Percentiles rank a stretch among this genome's conserved stretches.
Evolutionary conservation across 352 stramenopile species (phyloP).

Genomic region (Phytopythium mirpurense): DNA sequence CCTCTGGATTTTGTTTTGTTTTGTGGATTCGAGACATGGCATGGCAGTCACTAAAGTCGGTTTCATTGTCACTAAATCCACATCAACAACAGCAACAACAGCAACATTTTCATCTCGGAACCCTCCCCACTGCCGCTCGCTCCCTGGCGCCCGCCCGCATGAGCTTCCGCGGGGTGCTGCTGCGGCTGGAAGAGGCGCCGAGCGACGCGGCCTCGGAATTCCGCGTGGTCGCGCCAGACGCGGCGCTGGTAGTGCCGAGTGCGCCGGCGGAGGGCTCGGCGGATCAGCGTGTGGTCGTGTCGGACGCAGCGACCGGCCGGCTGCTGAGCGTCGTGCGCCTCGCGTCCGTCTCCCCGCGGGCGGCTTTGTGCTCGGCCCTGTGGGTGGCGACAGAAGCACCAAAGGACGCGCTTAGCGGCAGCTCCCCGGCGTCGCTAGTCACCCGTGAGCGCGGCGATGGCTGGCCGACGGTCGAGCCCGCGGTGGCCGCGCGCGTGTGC

Average conservation of each 20-base stretch:
- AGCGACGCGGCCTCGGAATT: slow-evolving; percentile 34
- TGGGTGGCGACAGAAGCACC: slow-evolving; percentile 31
- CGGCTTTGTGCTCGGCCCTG: slow-evolving; percentile 35
- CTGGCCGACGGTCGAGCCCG: background rate
- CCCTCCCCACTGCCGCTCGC: too few species aligned
- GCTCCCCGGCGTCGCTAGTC: background rate
- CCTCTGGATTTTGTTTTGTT: background rate
- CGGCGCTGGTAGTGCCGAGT: slow-evolving; percentile 31
- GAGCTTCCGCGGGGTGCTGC: slow-evolving; percentile 68
- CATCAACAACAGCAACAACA: too few species aligned
- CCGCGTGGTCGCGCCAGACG: slow-evolving; percentile 42
- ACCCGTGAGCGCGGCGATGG: background rate
- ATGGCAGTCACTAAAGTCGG: too few species aligned
- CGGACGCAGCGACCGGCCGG: slow-evolving; percentile 43
- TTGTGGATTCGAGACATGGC: too few species aligned
- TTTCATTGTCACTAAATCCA: too few species aligned
- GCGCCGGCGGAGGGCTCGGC: slow-evolving; percentile 14
- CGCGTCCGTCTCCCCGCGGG: slow-evolving; percentile 28
- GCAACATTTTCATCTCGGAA: too few species aligned
- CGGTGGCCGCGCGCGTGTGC: slow-evolving; percentile 21
- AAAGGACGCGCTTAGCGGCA: background rate
- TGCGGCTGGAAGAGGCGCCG: slow-evolving; percentile 29
- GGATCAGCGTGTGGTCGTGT: slow-evolving; percentile 52
- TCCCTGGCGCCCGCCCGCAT: too few species aligned
- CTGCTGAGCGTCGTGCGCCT: slow-evolving; percentile 50